Conservation (phyloP, 331 rosid genomes). For the Spiraea crenata region DNA sequence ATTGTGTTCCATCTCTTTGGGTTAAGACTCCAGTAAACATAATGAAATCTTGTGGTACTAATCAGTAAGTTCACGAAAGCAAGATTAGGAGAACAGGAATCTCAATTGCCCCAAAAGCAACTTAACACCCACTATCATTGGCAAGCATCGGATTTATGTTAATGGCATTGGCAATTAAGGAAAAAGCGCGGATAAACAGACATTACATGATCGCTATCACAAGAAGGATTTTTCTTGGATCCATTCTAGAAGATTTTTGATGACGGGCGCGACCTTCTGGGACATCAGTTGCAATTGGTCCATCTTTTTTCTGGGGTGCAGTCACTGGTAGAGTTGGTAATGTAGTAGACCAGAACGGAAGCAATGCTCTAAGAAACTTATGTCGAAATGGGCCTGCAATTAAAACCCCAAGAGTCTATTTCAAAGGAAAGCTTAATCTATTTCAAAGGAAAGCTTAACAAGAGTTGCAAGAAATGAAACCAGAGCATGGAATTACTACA, state of each 20-base stretch:
- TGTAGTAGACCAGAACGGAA: conserved; percentile 94
- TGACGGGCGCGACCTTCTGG: conserved; percentile 77
- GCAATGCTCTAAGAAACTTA: conserved; percentile 86
- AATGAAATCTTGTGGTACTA: background rate
- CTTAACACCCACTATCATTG: background rate
- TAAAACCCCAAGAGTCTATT: conserved; percentile 6
- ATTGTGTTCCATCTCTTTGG: background rate
- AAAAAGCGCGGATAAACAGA: background rate
- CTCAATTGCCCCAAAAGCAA: background rate
- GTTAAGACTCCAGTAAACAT: background rate
- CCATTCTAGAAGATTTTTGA: conserved; percentile 87
- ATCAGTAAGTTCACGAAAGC: background rate
- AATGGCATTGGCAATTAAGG: background rate
- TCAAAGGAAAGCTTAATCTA: background rate
- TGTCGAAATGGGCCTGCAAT: conserved; percentile 80
- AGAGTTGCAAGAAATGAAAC: background rate
- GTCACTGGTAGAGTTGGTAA: conserved; percentile 94
- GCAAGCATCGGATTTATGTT: background rate
- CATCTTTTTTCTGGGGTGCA: conserved; percentile 82
- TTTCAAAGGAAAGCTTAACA: background rate
- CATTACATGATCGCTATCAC: conserved; percentile 84
- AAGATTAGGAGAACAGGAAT: background rate
- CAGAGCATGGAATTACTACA: background rate
- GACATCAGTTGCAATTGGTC: conserved; percentile 46
- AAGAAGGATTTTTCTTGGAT: conserved; percentile 95